These are phyloP conservation scores for Diversispora eburnea DNA, from an alignment of 192 early-diverging fungal species.

Conservation along the genomic window DNA sequence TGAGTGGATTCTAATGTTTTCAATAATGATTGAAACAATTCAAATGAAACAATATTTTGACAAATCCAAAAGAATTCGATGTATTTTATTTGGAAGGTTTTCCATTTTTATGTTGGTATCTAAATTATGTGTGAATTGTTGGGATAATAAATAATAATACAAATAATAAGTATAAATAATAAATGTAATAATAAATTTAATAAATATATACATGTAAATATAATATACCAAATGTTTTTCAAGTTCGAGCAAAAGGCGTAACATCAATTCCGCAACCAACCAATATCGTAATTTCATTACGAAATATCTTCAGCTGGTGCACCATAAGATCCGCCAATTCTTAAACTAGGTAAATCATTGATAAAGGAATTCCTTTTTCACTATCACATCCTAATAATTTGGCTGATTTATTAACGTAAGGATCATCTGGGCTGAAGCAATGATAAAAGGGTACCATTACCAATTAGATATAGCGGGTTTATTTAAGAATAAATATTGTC, in stretches of 20 bases:
- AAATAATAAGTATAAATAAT: background rate
- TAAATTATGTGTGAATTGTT: background rate
- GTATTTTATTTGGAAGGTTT: conserved; percentile 40
- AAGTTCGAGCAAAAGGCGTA: conserved; percentile 72
- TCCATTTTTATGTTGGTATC: conserved; percentile 41
- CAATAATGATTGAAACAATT: conserved; percentile 68
- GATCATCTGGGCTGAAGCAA: conserved; percentile 43
- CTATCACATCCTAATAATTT: conserved; percentile 36
- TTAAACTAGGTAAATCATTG: conserved; percentile 50
- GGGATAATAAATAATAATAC: conserved; percentile 15
- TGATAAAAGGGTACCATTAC: conserved; percentile 79
- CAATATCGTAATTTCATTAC: conserved; percentile 62
- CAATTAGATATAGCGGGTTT: conserved; percentile 59
- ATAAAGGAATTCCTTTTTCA: background rate
- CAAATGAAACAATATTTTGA: conserved; percentile 58
- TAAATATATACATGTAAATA: too few relatives aligned
- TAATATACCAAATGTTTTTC: conserved; percentile 61
- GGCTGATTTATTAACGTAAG: conserved; percentile 36
- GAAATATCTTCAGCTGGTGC: conserved; percentile 75
- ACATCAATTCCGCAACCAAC: conserved; percentile 75
- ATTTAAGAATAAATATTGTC: conserved; percentile 73
- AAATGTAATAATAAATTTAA: background rate
- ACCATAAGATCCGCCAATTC: conserved; percentile 78
- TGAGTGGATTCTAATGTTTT: conserved; percentile 53
- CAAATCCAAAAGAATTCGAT: conserved; percentile 68